phyloP scores from a whole-genome alignment of 495 filamentous ascomycete species.

The Xylaria sp. region DNA sequence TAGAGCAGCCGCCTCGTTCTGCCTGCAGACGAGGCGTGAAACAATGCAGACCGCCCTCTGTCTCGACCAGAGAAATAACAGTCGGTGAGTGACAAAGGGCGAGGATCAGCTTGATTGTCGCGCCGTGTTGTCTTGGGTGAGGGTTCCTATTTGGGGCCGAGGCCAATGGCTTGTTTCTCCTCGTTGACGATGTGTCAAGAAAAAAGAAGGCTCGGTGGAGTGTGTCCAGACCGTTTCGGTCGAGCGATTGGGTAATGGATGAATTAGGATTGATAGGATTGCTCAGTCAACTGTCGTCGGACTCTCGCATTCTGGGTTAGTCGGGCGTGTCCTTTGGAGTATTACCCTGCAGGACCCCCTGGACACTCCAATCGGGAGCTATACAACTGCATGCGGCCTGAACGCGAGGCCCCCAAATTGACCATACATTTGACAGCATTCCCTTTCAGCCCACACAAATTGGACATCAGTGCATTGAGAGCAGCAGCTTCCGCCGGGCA shows the following conservation, averaged over 20 bases:
- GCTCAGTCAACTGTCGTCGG: conserved; percentile 22
- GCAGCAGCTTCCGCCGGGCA: conserved; percentile 27
- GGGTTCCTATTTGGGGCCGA: conserved; percentile 26
- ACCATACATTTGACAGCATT: conserved; percentile 22
- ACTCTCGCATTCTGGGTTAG: background rate
- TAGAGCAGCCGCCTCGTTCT: conserved; percentile 12
- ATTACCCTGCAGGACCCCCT: conserved; percentile 17
- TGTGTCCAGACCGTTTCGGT: conserved; percentile 24
- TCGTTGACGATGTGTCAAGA: conserved; percentile 26
- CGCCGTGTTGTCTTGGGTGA: conserved; percentile 23
- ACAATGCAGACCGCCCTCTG: conserved; percentile 26
- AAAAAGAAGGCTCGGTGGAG: conserved; percentile 27
- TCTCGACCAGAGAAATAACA: conserved; percentile 21
- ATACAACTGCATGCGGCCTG: conserved; percentile 27
- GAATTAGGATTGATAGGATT: conserved; percentile 12
- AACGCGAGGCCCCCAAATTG: conserved; percentile 27
- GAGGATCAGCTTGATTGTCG: conserved; percentile 26
- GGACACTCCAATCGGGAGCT: conserved; percentile 27
- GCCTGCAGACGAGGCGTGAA: conserved; percentile 28
- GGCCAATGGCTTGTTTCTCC: conserved; percentile 19
- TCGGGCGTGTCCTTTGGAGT: conserved; percentile 23
- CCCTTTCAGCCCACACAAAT: conserved; percentile 29
- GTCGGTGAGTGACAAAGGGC: conserved; percentile 29
- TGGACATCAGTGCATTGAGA: conserved; percentile 32
- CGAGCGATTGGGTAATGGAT: conserved; percentile 21